A percentile compares a stretch with the other conserved stretches of the same genome.
Evolutionary conservation across 208 protist genomes (phyloP).

Genomic region (Crithidia sp.): DNA sequence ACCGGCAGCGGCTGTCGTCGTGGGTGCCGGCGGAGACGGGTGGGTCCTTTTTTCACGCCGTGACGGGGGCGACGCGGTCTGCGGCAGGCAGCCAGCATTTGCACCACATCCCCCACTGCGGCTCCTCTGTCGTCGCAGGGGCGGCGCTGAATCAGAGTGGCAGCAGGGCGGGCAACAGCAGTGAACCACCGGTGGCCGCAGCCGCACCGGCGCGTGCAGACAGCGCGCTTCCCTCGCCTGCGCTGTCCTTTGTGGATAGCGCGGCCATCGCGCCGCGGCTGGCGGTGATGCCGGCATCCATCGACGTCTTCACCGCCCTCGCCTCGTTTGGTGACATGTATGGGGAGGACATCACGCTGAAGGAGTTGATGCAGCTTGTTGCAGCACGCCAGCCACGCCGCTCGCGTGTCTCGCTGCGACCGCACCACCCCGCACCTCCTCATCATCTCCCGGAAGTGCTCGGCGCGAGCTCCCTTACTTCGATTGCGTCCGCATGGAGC

Average conservation of each 20-base stretch:
- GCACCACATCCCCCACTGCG: too few relatives aligned
- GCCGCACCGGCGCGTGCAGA: background rate
- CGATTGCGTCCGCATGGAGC: conserved; percentile 6
- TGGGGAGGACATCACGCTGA: conserved; percentile 26
- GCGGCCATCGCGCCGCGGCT: background rate
- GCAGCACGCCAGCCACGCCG: background rate
- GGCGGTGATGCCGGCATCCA: background rate
- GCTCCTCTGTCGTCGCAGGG: too few relatives aligned
- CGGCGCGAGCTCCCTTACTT: conserved; percentile 11
- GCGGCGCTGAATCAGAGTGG: too few relatives aligned
- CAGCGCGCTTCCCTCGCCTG: background rate
- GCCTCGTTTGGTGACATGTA: conserved; percentile 8
- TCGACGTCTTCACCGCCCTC: conserved; percentile 20
- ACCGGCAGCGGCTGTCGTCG: conserved; percentile 1
- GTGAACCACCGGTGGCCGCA: background rate
- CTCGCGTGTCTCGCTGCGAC: conserved; percentile 8
- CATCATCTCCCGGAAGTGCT: conserved; percentile 9
- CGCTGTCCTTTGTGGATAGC: conserved; percentile 7
- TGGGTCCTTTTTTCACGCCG: background rate
- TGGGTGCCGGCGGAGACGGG: background rate
- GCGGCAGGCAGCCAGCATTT: too few relatives aligned
- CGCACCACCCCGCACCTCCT: background rate
- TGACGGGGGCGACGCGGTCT: background rate
- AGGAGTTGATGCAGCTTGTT: conserved; percentile 23
- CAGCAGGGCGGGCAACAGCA: too few relatives aligned